These are phyloP conservation scores for Sistotremastrum niveocremeum DNA, from an alignment of 768 basidiomycete species.

Conservation along the genomic window DNA sequence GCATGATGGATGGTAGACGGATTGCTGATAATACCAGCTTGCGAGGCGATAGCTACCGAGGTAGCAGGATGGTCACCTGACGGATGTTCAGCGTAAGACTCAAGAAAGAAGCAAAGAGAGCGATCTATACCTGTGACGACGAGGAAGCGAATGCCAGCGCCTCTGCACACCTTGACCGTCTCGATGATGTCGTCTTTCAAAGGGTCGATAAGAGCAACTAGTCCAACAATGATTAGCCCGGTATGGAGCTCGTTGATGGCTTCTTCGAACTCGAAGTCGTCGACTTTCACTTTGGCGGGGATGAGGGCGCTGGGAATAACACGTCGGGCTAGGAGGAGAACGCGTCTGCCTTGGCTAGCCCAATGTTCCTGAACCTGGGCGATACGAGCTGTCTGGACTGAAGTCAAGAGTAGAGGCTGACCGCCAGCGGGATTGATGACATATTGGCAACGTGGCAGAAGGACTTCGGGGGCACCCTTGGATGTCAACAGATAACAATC, in stretches of 20 bases:
- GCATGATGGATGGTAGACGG: conserved; percentile 21
- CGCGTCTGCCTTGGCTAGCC: conserved; percentile 44
- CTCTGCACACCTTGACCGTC: conserved; percentile 33
- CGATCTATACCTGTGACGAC: conserved; percentile 38
- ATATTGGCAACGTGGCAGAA: conserved; percentile 27
- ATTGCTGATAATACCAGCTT: conserved; percentile 43
- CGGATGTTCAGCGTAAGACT: background rate
- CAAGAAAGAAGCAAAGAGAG: background rate
- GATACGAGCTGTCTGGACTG: conserved; percentile 16
- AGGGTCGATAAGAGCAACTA: conserved; percentile 50
- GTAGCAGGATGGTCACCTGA: conserved; percentile 44
- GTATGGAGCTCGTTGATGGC: conserved; percentile 26
- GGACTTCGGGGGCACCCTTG: conserved; percentile 42
- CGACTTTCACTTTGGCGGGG: conserved; percentile 15
- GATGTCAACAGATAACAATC: conserved; percentile 21
- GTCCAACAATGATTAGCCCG: conserved; percentile 39
- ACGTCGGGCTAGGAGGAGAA: conserved; percentile 42
- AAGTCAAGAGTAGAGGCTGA: conserved; percentile 19
- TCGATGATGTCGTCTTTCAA: conserved; percentile 40
- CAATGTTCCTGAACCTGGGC: conserved; percentile 29
- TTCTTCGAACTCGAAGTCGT: conserved; percentile 29
- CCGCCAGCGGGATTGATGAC: conserved; percentile 26
- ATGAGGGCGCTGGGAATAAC: conserved; percentile 21
- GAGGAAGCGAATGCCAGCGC: conserved; percentile 48
- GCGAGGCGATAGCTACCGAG: conserved; percentile 46